Evolutionary conservation across 257 asterid genomes (phyloP).

Genomic region (Ligustrum vulgare): DNA sequence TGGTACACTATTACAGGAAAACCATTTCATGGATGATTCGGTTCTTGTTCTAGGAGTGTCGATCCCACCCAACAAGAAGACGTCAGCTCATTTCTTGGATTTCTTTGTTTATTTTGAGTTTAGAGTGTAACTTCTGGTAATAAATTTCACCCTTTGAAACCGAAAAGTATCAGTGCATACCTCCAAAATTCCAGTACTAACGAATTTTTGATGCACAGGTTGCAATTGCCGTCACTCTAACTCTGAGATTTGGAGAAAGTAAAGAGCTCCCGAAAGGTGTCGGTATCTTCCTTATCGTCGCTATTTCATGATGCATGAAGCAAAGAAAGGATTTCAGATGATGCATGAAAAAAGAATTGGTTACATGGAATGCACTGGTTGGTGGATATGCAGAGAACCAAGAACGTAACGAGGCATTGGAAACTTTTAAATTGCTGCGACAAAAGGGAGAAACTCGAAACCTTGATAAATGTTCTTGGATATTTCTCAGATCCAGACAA

Average conservation of each 20-base stretch:
- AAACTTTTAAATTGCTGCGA: conserved; percentile 56
- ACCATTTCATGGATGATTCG: conserved; percentile 78
- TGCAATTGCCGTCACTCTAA: too few species aligned
- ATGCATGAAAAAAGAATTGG: conserved; percentile 69
- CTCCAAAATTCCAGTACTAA: too few species aligned
- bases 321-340: conserved; percentile 49
- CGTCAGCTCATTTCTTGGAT: conserved; percentile 41
- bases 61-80: conserved; percentile 85
- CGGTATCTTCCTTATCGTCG: too few species aligned
- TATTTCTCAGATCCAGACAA: conserved; percentile 51
- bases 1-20: conserved; percentile 83
- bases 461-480: conserved; percentile 65
- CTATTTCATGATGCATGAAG: conserved; percentile 50
- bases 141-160: not conserved
- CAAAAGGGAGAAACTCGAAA: conserved; percentile 44
- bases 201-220: too few species aligned
- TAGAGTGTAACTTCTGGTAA: not conserved
- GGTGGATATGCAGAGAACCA: conserved; percentile 69
- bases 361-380: conserved; percentile 81
- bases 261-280: too few species aligned
- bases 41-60: conserved; percentile 86
- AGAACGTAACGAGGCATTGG: conserved; percentile 46
- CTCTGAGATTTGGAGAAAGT: too few species aligned
- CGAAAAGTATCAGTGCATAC: too few species aligned
- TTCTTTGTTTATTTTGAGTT: conserved; percentile 1